Evolutionary conservation across 2,329 filamentous ascomycete species (phyloP), one percentile per base, ranked within the genome.

Genomic region (Seiridium unicorne): DNA sequence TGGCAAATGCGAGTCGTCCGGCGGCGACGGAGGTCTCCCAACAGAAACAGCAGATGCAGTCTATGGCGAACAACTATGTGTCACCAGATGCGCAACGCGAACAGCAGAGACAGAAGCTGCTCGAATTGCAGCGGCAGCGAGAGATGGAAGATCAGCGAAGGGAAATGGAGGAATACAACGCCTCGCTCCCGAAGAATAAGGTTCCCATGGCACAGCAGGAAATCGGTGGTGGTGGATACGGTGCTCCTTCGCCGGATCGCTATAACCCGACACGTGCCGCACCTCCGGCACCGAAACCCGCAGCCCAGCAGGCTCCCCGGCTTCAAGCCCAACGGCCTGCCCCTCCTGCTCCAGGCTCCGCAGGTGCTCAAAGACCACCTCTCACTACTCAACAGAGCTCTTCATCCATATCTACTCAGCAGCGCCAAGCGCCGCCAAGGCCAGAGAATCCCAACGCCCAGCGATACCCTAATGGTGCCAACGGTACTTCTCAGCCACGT

Each of bases 161-260:
- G 65, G 92, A 97, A 56, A 81, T 91, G 66, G 93, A 95, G 71
- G 91, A 88, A 18, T 97, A 97, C 76, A 97, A 98, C 74, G 90
- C 92, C 42, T 92, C 91, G 32, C 78, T 97, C 61, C 94, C 93
- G 38, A 90, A 96, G 79, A 88, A 84, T 64, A 92, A 91, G 72
- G 78, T 88, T 9, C 91, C 92, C 2, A 70, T 95, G 65, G 93
- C 93, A 38, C 92, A 98, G 73, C 93, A 97, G 76, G 95, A 98
- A 74, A 79, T 98, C 66, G 92, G 91, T 60, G 88, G 89, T 38
- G 90, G 86, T 63, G 82, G 85, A 44, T 80, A 82, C 62, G 77
- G 81, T 49, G 67, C 79, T 26, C 72, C 83, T 11, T 69, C 76
- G 4, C 61, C 73, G 51, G 85, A 88, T 67, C 86, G 92, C 63